Evolutionary conservation across 345 rosid species (phyloP).

Genomic region (Atalantia buxifolia): DNA sequence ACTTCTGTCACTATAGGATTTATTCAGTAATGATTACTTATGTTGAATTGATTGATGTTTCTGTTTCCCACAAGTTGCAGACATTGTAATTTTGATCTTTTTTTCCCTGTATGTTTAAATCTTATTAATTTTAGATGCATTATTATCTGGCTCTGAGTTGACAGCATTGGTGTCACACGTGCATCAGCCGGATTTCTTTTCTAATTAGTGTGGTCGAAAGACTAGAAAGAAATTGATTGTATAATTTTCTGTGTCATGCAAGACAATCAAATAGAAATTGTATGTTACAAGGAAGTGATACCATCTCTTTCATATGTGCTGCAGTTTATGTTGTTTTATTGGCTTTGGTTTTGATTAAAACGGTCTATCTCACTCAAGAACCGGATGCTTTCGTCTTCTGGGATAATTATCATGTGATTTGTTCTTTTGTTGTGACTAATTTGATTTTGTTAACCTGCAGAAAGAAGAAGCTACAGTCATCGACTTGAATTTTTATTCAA

Average conservation of each 20-base stretch:
- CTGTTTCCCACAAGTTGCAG: neutral
- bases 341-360: neutral
- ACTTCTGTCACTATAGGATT: neutral
- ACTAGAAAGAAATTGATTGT: neutral
- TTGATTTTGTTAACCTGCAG: constrained; percentile 35
- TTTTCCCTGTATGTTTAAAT: neutral
- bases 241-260: neutral
- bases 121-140: neutral
- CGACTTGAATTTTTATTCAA: constrained; percentile 63
- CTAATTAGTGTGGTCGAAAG: neutral
- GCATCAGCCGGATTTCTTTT: neutral
- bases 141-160: neutral
- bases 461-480: constrained; percentile 68
- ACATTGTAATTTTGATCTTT: neutral
- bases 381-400: neutral
- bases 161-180: neutral
- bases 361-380: neutral
- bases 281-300: neutral
- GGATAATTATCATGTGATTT: neutral
- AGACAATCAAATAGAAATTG: neutral
- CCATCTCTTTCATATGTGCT: neutral
- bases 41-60: neutral
- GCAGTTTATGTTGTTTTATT: neutral
- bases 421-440: neutral
- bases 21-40: neutral